phyloP scores from a whole-genome alignment of 2,329 filamentous ascomycete genomes.

The Claviceps fusiformis region DNA sequence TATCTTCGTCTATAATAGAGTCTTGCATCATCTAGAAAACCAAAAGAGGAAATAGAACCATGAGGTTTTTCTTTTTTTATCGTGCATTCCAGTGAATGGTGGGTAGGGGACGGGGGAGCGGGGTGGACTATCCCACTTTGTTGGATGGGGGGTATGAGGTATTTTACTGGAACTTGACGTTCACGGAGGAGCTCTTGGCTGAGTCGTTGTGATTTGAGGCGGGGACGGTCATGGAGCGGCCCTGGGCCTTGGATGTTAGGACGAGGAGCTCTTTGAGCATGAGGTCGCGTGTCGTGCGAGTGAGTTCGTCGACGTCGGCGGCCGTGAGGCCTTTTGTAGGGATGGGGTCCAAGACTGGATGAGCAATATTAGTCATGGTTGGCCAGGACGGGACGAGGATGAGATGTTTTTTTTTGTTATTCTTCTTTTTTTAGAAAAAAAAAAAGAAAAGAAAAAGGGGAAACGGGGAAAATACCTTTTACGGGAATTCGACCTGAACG shows the following conservation, averaged over 20 bases:
- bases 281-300: conserved; percentile 51
- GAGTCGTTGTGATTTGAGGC: conserved; percentile 11
- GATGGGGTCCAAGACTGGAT: conserved; percentile 64
- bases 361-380: not conserved
- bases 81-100: not conserved
- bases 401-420: too few species aligned
- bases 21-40: not conserved
- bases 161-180: conserved; percentile 8
- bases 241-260: conserved; percentile 38
- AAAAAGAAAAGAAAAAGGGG: too few species aligned
- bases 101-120: too few species aligned
- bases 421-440: too few species aligned
- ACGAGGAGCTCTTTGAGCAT: conserved; percentile 57
- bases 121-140: too few species aligned
- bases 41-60: not conserved
- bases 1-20: not conserved
- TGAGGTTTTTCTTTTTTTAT: not conserved
- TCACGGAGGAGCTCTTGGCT: conserved; percentile 18
- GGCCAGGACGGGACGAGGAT: not conserved
- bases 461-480: conserved; percentile 39
- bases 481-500: conserved; percentile 57
- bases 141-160: not conserved
- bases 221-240: conserved; percentile 21
- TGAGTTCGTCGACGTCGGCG: conserved; percentile 65
- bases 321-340: conserved; percentile 58